Conservation (phyloP, 2,329 filamentous ascomycete genomes). For the Zarea fungicola region DNA sequence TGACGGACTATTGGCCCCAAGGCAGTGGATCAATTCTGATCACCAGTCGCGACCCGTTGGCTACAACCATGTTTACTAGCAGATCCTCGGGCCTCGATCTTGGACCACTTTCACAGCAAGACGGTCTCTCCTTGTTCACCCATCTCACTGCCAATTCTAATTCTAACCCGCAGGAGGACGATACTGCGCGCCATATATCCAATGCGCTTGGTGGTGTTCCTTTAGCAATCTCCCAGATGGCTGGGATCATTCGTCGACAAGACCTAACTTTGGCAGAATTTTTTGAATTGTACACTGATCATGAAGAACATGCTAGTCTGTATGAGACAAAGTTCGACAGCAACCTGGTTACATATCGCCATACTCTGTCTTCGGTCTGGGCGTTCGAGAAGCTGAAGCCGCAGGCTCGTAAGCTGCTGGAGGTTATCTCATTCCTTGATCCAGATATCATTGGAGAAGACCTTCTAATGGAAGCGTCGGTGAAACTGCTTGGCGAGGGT, state of each 20-base stretch:
- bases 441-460: slow-evolving; percentile 9
- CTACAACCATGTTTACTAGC: slow-evolving; percentile 8
- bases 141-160: neutral
- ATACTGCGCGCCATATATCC: neutral
- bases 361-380: slow-evolving; percentile 1
- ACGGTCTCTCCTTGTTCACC: neutral
- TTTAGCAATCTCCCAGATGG: slow-evolving; percentile 13
- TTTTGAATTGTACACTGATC: slow-evolving; percentile 3
- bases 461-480: neutral
- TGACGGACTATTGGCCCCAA: slow-evolving; percentile 11
- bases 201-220: slow-evolving; percentile 9
- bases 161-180: neutral
- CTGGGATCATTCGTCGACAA: slow-evolving; percentile 11
- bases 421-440: slow-evolving; percentile 10
- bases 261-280: slow-evolving; percentile 9
- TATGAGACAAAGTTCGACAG: slow-evolving; percentile 9
- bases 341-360: slow-evolving; percentile 1
- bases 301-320: slow-evolving; percentile 1
- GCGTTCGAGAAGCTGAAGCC: slow-evolving; percentile 10
- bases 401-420: slow-evolving; percentile 1
- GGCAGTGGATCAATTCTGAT: slow-evolving; percentile 11
- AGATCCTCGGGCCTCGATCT: slow-evolving; percentile 2
- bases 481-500: neutral
- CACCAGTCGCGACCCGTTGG: slow-evolving; percentile 10
- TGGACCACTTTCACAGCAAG: neutral